Percentiles rank a stretch among this genome's conserved stretches.
Conservation (phyloP, 371 early-diverging fungal species). For the Mucor circinelloides region DNA sequence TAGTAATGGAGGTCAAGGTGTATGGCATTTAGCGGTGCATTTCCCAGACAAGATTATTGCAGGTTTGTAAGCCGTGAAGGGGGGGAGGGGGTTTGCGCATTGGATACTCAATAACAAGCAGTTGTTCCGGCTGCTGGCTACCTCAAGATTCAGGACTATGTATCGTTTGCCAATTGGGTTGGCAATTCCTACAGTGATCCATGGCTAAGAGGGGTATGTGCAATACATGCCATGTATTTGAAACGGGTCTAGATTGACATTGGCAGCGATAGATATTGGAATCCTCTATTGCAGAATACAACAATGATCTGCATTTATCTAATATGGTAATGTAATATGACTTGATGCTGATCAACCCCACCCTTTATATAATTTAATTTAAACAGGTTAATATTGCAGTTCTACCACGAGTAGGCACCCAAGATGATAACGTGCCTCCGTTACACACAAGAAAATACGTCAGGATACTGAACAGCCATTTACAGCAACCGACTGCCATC, state of each 20-base stretch:
- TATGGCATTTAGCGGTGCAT: constrained; percentile 71
- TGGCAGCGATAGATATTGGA: constrained; percentile 59
- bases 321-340: constrained; percentile 54
- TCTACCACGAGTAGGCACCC: constrained; percentile 59
- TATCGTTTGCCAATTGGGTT: constrained; percentile 63
- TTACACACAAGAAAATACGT: constrained; percentile 64
- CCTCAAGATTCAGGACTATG: constrained; percentile 71
- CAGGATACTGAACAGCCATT: constrained; percentile 64
- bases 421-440: constrained; percentile 76
- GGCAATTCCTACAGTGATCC: constrained; percentile 66
- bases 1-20: constrained; percentile 79
- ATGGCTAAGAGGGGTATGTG: constrained; percentile 57
- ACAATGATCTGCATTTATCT: constrained; percentile 68
- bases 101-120: constrained; percentile 5
- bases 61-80: constrained; percentile 31
- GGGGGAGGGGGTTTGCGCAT: neutral
- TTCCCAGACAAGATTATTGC: constrained; percentile 69
- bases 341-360: neutral
- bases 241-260: neutral
- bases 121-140: constrained; percentile 73
- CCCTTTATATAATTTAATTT: neutral
- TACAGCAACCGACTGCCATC: constrained; percentile 33
- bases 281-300: constrained; percentile 70
- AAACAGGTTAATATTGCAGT: constrained; percentile 61
- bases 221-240: neutral